Percentiles rank a stretch among this genome's conserved stretches.
Evolutionary conservation across 768 basidiomycete species (phyloP).

Genomic region (Amyloporia xantha): DNA sequence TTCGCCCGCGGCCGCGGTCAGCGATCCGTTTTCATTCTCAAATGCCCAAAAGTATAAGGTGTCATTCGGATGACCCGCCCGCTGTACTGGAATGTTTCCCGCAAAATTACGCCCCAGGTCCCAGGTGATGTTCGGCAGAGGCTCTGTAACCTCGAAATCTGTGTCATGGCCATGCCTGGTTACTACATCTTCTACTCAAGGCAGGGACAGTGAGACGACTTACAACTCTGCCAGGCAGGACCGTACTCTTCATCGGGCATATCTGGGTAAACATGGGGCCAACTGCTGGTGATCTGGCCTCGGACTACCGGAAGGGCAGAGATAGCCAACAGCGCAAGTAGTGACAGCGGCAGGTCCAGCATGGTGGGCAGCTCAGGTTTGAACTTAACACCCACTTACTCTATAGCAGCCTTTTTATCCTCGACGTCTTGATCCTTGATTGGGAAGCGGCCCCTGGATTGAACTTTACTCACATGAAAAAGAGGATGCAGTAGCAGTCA

Average conservation of each 20-base stretch:
- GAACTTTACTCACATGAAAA: not conserved
- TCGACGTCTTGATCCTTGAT: not conserved
- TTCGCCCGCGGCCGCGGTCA: slow-evolving; percentile 23
- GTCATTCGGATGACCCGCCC: slow-evolving; percentile 28
- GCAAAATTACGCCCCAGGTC: slow-evolving; percentile 28
- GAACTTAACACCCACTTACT: not conserved
- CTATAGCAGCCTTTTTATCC: not conserved
- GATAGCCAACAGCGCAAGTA: not conserved
- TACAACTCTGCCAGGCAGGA: slow-evolving; percentile 29
- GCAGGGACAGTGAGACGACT: no score
- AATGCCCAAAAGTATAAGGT: slow-evolving; percentile 37
- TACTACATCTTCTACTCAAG: no score
- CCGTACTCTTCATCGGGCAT: slow-evolving; percentile 30
- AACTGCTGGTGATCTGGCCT: slow-evolving; percentile 14
- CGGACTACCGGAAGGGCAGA: not conserved
- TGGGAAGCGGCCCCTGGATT: not conserved
- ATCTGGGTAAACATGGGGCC: slow-evolving; percentile 37
- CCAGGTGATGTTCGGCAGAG: slow-evolving; percentile 29
- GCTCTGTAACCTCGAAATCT: slow-evolving; percentile 31
- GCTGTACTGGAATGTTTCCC: slow-evolving; percentile 28
- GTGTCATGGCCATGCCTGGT: not conserved
- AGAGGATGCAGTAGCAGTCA: not conserved
- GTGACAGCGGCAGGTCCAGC: not conserved
- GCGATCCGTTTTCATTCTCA: slow-evolving; percentile 30
- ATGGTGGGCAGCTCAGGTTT: not conserved